phyloP scores from a whole-genome alignment of 2,329 filamentous ascomycete genomes.

The Stachybotrys chlorohalonatus region DNA sequence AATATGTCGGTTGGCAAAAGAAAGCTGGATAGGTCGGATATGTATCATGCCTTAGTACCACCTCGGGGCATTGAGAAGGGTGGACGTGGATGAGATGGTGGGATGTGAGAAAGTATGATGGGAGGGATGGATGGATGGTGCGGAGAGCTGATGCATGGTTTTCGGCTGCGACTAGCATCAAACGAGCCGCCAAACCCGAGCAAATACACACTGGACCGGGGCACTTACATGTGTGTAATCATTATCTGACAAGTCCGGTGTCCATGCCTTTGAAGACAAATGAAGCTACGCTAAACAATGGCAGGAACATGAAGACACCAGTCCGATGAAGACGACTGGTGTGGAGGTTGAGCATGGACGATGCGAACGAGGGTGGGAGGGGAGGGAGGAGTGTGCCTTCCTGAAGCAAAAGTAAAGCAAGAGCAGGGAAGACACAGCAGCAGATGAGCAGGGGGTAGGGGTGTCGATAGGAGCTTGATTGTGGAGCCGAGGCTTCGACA shows the following conservation, averaged over 20 bases:
- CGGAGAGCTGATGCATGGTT: background rate
- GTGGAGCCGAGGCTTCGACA: background rate
- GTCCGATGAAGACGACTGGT: too few species aligned
- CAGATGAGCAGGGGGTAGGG: background rate
- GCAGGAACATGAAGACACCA: background rate
- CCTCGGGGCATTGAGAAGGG: too few species aligned
- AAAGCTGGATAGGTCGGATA: too few species aligned
- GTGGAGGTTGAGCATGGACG: background rate
- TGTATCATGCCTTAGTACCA: too few species aligned
- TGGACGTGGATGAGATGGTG: background rate
- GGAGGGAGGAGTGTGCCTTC: background rate
- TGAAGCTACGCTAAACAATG: background rate
- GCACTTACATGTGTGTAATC: too few species aligned
- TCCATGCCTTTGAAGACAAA: too few species aligned
- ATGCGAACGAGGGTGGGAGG: background rate
- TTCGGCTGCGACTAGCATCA: background rate
- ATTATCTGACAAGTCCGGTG: too few species aligned
- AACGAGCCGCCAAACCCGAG: background rate
- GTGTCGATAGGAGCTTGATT: background rate
- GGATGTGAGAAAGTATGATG: background rate
- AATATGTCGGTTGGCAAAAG: too few species aligned
- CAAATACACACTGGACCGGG: background rate
- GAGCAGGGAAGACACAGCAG: background rate
- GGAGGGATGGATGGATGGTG: background rate
- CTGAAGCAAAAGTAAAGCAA: background rate